phyloP scores from a whole-genome alignment of 192 early-diverging fungal species.

The Podila epicladia region DNA sequence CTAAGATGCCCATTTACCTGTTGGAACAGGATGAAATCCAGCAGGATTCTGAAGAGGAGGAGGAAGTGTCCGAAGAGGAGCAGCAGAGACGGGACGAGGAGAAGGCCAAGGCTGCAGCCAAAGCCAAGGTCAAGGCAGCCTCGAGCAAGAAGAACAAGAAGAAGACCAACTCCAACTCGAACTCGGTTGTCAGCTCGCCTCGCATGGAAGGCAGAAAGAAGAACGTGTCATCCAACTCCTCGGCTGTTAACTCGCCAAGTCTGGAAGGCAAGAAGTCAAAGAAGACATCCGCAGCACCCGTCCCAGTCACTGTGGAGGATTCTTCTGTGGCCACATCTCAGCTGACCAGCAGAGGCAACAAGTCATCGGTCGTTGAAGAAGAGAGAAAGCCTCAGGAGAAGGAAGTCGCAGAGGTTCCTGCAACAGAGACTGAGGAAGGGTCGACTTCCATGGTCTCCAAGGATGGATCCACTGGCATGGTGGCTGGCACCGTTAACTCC shows the following conservation, averaged over 20 bases:
- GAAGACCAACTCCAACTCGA: conserved; percentile 24
- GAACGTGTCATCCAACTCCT: neutral
- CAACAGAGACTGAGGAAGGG: neutral
- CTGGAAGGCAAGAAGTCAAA: conserved; percentile 27
- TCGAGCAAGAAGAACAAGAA: conserved; percentile 36
- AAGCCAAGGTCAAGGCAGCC: conserved; percentile 11
- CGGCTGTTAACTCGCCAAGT: neutral
- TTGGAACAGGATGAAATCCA: conserved; percentile 35
- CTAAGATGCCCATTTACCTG: conserved; percentile 47
- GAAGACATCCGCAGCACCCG: conserved; percentile 3
- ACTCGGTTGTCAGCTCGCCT: conserved; percentile 41
- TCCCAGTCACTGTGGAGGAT: neutral
- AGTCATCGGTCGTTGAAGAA: conserved; percentile 4
- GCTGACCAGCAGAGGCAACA: conserved; percentile 33
- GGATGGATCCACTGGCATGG: conserved; percentile 37
- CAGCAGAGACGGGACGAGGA: conserved; percentile 12
- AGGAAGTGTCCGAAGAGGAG: conserved; percentile 19
- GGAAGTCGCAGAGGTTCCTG: neutral
- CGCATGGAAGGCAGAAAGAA: conserved; percentile 30
- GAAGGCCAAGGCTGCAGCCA: conserved; percentile 5
- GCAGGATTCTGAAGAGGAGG: conserved; percentile 22
- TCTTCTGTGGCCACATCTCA: conserved; percentile 24
- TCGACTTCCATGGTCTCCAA: conserved; percentile 21
- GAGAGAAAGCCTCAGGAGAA: neutral
- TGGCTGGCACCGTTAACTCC: conserved; percentile 28